Conservation (phyloP, 2,329 filamentous ascomycete species). For the Xylaria sp. region DNA sequence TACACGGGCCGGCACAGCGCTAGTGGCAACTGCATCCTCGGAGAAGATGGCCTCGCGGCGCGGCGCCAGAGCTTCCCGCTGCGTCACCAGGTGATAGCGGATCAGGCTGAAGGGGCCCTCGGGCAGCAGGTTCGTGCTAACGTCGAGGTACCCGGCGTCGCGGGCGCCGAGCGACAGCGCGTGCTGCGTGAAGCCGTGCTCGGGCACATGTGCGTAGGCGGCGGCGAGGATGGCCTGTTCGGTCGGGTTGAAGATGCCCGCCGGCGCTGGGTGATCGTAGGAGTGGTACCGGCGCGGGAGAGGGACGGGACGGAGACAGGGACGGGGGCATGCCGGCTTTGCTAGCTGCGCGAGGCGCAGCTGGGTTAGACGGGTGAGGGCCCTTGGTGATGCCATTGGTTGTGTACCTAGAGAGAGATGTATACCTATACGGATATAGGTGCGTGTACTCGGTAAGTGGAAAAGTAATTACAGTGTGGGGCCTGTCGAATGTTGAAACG, state of each 20-base stretch:
- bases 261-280: conserved; percentile 71
- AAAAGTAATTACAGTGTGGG: neutral
- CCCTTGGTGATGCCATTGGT: conserved; percentile 47
- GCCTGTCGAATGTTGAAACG: neutral
- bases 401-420: neutral
- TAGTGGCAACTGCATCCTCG: conserved; percentile 31
- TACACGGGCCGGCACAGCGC: conserved; percentile 65
- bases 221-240: conserved; percentile 83
- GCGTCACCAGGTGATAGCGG: conserved; percentile 77
- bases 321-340: neutral
- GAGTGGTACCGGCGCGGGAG: conserved; percentile 71
- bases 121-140: conserved; percentile 84
- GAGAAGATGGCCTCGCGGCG: conserved; percentile 55
- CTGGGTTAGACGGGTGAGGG: conserved; percentile 37
- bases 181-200: conserved; percentile 81
- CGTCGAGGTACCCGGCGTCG: conserved; percentile 87
- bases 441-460: neutral
- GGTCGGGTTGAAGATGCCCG: conserved; percentile 69
- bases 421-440: neutral
- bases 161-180: conserved; percentile 81
- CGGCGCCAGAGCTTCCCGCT: conserved; percentile 69
- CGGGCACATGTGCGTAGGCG: conserved; percentile 81
- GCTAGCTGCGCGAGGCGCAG: conserved; percentile 30
- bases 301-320: conserved; percentile 43
- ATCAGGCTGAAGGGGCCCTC: conserved; percentile 85